phyloP scores from a whole-genome alignment of 768 basidiomycete species.

The Rhodotorula paludigena region DNA sequence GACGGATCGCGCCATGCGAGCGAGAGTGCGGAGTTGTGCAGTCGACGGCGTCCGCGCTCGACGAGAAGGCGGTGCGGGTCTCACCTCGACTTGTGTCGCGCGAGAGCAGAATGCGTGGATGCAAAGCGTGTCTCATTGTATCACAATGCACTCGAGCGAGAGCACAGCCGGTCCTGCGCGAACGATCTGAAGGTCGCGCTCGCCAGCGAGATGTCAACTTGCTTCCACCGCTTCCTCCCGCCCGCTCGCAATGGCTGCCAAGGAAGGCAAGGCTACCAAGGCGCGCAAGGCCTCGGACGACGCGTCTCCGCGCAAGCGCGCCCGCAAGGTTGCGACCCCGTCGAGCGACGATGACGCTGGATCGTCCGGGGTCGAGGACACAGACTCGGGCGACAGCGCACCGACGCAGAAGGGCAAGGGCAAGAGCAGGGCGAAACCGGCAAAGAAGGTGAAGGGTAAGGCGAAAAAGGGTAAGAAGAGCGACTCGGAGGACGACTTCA shows the following conservation, averaged over 20 bases:
- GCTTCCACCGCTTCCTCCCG: too few relatives aligned
- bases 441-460: not conserved
- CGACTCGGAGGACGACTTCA: not conserved
- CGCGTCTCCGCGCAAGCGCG: not conserved
- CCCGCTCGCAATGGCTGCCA: not conserved
- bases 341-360: not conserved
- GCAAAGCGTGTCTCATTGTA: too few relatives aligned
- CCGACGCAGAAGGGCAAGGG: conserved; percentile 7
- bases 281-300: not conserved
- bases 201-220: not conserved
- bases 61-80: too few relatives aligned
- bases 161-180: too few relatives aligned
- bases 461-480: conserved; percentile 14
- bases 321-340: not conserved
- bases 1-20: conserved; percentile 3
- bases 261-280: not conserved
- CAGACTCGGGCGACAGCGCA: not conserved
- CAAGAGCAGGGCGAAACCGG: not conserved
- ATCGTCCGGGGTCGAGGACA: not conserved
- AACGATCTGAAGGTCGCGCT: too few relatives aligned
- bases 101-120: too few relatives aligned
- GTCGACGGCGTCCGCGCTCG: not conserved
- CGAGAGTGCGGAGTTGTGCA: not conserved
- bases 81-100: too few relatives aligned
- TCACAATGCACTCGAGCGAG: too few relatives aligned